Base-by-base conservation (phyloP, 129 eudicot species). In the Smallanthus sonchifolius region DNA sequence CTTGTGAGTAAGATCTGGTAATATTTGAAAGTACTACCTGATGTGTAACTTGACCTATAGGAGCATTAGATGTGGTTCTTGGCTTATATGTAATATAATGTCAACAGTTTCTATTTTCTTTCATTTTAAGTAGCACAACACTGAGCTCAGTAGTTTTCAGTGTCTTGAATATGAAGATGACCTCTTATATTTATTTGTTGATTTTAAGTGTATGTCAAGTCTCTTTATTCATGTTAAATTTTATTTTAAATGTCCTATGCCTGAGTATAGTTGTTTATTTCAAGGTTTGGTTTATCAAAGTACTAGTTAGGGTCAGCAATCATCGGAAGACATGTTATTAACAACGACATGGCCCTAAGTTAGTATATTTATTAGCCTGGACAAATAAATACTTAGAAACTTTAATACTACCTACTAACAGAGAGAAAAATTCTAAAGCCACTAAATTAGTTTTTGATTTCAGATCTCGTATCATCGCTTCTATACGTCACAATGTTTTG, bases 1-100 rank as follows among this genome's bases (percentile, higher is more conserved):
- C n/a, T 59, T 37, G 9, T 32, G 69, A 60, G 77, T 43, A 73
- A 17, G 63, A 36, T 62, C 62, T 74, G 15, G 78, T 47, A 36
- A 48, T 74, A 65, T 63, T 9, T 35, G 39, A 15, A 32, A 63
- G 51, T 48, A 30, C 44, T 56, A 9, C n/a, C 56, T 56, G 54
- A 72, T 72, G 56, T 16, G 13, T 56, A 72, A 54, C 52, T 32
- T 69, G 74, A 30, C 35, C 37, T 55, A 42, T 74, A 34, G 20
- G 17, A 74, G 51, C 70, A 4, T 45, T 28, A 11, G 51, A 13
- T 19, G 39, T 35, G 51, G 52, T 63, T 34, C 47, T 19, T 60
- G 45, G 44, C 37, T 35, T 60, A 63, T 39, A 34, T 30, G 35
- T 39, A 52, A 11, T 49, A 30, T 14, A 36, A 16, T 69, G 32